Base-by-base conservation (phyloP, 2,329 filamentous ascomycete species). In the Aspergillus fumigatus region DNA sequence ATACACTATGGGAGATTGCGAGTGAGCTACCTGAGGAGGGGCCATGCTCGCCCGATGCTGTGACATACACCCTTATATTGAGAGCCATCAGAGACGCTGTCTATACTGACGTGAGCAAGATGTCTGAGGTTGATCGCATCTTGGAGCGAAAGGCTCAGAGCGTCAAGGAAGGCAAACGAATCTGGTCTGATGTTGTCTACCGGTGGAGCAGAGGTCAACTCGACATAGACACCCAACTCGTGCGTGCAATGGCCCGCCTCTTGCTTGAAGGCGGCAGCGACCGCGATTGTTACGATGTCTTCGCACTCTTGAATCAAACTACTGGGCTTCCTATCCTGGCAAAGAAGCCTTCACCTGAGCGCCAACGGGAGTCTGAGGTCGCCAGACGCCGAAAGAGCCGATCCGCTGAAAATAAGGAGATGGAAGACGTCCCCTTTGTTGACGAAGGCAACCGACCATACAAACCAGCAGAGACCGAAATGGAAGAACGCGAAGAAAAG, bases 51-150 rank as follows among this genome's bases (percentile, higher is more conserved):
- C 87, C 92, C 3, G 84, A 95, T 73, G 73, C 79, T 62, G 66
- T 83, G 54, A 97, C 93, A 0, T 99, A 91, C 69, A 89, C 89
- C 0, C 92, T 85, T 48, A 88, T 99, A 59, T 71, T 99, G 52
- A 89, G 92, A 66, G 89, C 88, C 3, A 81, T 97, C 51, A 83
- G 85, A 50, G 73, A 78, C 47, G 70, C 79, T 40, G 71, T 76
- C 10, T 68, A 74, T 21, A 54, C 61, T 4, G 67, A 72, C 8
- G 59, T 67, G 59, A 53, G 62, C 7, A 61, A 72, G 21, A 62
- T 71, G 51, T 68, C 74, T 10, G 53, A 70, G 21, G 55, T 65
- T 19, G 63, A 72, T 3, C 49, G 57, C 25, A 67, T 73, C 19
- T 51, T 65, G 21, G 60, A 63, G 11, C 67, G 63, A 26, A 73